A percentile compares a stretch with the other conserved stretches of the same genome.
These are phyloP conservation scores for Xylaria venustula DNA, from an alignment of 495 filamentous ascomycete genomes.

Conservation along the genomic window DNA sequence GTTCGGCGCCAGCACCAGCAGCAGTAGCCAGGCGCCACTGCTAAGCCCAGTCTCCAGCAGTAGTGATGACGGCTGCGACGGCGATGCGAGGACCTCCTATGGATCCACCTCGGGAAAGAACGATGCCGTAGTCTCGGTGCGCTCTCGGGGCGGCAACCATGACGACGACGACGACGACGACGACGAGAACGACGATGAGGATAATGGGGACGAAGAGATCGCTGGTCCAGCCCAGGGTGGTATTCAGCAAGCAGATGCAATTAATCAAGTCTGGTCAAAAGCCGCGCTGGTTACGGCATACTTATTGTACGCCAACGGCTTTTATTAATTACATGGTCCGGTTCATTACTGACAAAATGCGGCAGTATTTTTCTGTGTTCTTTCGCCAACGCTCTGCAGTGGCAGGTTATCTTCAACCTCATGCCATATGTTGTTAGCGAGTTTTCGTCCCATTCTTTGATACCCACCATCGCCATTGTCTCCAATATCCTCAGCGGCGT, in stretches of 20 bases:
- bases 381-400: slow-evolving; percentile 49
- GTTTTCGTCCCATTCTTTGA: slow-evolving; percentile 48
- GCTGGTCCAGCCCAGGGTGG: slow-evolving; percentile 28
- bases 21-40: slow-evolving; percentile 24
- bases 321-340: background rate
- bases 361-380: slow-evolving; percentile 41
- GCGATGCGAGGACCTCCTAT: background rate
- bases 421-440: slow-evolving; percentile 47
- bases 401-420: slow-evolving; percentile 40
- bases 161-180: slow-evolving; percentile 12
- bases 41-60: slow-evolving; percentile 19
- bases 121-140: slow-evolving; percentile 11
- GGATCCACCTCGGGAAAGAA: slow-evolving; percentile 25
- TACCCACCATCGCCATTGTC: slow-evolving; percentile 48
- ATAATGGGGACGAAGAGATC: slow-evolving; percentile 26
- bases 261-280: slow-evolving; percentile 46
- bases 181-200: slow-evolving; percentile 19
- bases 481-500: slow-evolving; percentile 61
- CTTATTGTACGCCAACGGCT: slow-evolving; percentile 32
- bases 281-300: slow-evolving; percentile 39
- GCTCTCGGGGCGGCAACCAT: background rate
- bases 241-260: slow-evolving; percentile 44
- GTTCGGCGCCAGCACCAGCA: slow-evolving; percentile 4
- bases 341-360: background rate
- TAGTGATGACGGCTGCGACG: slow-evolving; percentile 16